A percentile compares a stretch with the other conserved stretches of the same genome.
These are phyloP conservation scores for Hygrophorus pudorinus DNA, from an alignment of 768 basidiomycete species.

Conservation along the genomic window DNA sequence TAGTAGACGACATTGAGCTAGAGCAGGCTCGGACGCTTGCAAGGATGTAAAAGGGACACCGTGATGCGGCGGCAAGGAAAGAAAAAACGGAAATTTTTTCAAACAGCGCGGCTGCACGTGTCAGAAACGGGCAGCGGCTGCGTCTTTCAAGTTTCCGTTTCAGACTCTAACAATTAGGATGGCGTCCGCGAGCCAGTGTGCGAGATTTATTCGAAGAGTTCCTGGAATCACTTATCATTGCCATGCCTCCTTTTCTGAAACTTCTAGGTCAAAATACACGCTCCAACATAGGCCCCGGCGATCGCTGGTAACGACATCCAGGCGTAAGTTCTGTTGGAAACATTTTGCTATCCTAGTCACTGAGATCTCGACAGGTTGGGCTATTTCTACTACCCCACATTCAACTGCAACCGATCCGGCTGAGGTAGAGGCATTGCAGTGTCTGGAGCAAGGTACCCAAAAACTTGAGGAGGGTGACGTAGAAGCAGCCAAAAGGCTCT, in stretches of 20 bases:
- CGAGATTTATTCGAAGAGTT: conserved; percentile 3
- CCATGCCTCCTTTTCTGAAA: conserved; percentile 6
- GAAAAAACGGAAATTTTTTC: conserved; percentile 1
- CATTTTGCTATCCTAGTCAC: conserved; percentile 1
- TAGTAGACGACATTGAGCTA: background rate
- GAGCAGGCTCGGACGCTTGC: background rate
- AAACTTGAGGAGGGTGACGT: conserved; percentile 85
- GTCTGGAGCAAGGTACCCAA: conserved; percentile 74
- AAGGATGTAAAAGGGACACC: background rate
- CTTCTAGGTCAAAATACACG: conserved; percentile 11
- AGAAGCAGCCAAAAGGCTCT: conserved; percentile 64
- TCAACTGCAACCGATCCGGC: conserved; percentile 80
- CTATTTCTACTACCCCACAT: conserved; percentile 70
- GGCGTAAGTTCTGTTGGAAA: conserved; percentile 17
- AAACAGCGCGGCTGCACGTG: background rate
- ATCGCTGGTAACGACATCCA: conserved; percentile 11
- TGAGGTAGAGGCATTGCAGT: conserved; percentile 67
- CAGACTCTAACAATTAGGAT: conserved; percentile 5
- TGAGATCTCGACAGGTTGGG: conserved; percentile 46
- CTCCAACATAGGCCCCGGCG: conserved; percentile 12
- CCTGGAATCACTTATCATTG: conserved; percentile 1
- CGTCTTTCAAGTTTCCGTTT: background rate
- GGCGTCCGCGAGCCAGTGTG: background rate
- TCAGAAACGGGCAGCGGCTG: background rate
- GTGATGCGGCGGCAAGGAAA: background rate